Base-by-base conservation (phyloP, 805 yeast genomes). In the Wickerhamomyces hampshirensis region DNA sequence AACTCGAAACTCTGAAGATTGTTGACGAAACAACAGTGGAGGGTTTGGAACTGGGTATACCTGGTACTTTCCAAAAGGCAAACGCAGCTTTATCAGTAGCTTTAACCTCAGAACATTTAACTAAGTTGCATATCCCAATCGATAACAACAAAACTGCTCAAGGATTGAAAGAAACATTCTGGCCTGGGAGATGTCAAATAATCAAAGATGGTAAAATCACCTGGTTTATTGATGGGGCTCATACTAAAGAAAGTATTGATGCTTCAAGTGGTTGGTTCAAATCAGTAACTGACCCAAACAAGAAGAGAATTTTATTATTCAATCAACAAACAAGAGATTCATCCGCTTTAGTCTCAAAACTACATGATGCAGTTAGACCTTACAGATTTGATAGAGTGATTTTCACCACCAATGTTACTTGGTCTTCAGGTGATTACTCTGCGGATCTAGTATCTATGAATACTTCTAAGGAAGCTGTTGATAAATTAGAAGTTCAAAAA, bases 221-320 rank as follows among this genome's bases (percentile, higher is more conserved):
- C n/a, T 93, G 96, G 95, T 80, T 63, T 45, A 62, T 91, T 12
- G 99, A 93, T 62, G 99, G 99, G 14, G 98, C 98, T 0, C 99
- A 93, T 51, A 93, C 98, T 0, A 63, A 72, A 31, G 99, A 93
- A 52, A 84, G 96, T 40, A 74, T 94, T 17, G 68, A 68, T 21
- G 94, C 80, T n/a, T 84, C 96, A 0, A 71, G 91, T 0, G 62
- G 60, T 8, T 93, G 99, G 99, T 86, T 82, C 50, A 60, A 60
- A 8, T 41, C 58, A n/a, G 65, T 65, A 13, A 63, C 60, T 26
- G 48, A 56, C 5, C 47, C 51, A 1, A 50, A 54, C n/a, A 54
- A 56, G 21, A 47, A 53, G 18, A 47, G 48, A 43, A 74, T 87
- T 6, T 67, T 93, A 15, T 59, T 93, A 6, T 93, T 94, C 67